Percentiles rank a stretch among this genome's conserved stretches.
These are phyloP conservation scores for Stellera chamaejasme DNA, from an alignment of 345 rosid genomes.

Conservation along the genomic window DNA sequence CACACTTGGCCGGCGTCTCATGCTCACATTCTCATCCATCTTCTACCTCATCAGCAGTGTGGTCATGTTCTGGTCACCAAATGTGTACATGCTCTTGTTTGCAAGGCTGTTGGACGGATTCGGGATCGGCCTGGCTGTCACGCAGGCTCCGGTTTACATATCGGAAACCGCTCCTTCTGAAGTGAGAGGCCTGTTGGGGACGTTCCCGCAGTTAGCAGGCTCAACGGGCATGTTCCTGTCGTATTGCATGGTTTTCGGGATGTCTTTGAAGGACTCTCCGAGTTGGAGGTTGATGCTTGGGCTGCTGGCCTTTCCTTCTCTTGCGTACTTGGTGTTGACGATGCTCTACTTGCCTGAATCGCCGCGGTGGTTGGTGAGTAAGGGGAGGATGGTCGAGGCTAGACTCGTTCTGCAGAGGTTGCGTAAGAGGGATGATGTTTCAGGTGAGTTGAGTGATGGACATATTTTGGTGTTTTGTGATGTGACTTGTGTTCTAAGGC, in stretches of 20 bases:
- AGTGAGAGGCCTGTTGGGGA: constrained; percentile 65
- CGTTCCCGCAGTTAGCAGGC: constrained; percentile 77
- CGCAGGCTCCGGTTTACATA: constrained; percentile 68
- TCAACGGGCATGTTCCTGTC: constrained; percentile 82
- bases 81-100: constrained; percentile 59
- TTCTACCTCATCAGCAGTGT: constrained; percentile 69
- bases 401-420: constrained; percentile 59
- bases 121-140: constrained; percentile 76
- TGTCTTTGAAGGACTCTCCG: constrained; percentile 60
- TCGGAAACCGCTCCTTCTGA: constrained; percentile 88
- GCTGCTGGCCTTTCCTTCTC: constrained; percentile 60
- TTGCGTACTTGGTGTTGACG: constrained; percentile 38
- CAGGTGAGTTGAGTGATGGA: constrained; percentile 32
- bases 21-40: constrained; percentile 65
- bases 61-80: constrained; percentile 79
- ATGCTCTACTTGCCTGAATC: constrained; percentile 85
- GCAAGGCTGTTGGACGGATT: constrained; percentile 78
- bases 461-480: too few relatives aligned
- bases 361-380: constrained; percentile 92
- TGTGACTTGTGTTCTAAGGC: too few relatives aligned
- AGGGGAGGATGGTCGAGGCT: constrained; percentile 77
- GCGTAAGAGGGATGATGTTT: constrained; percentile 79
- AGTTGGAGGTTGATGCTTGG: constrained; percentile 92
- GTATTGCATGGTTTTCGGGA: constrained; percentile 74
- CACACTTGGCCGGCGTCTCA: constrained; percentile 69